Base-by-base conservation (phyloP, 345 rosid genomes). In the Bruguiera gymnorhiza region DNA sequence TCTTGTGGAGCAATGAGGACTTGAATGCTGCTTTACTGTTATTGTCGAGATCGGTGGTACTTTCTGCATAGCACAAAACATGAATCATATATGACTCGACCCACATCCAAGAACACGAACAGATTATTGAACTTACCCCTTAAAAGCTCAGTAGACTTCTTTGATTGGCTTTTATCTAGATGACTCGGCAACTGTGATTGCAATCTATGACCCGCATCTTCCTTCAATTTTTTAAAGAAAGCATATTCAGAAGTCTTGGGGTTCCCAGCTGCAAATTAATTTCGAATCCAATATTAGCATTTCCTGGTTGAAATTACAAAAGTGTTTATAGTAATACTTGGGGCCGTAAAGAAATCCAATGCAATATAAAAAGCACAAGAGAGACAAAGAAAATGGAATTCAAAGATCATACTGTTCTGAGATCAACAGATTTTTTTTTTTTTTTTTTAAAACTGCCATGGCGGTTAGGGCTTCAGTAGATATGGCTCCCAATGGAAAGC, bases 201-300 rank as follows among this genome's bases (percentile, higher is more conserved):
- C 66, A 71, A 69, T 30, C 52, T 72, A 37, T 53, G 76, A 63
- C 70, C 75, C 15, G 80, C 79, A 51, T 65, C 63, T 29, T 81
- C 85, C 80, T 88, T 88, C 30, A 89, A 66, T 75, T 88, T 87
- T 76, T 86, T 85, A 63, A 89, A 89, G 78, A 83, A 89, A 20
- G 95, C 94, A 66, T 74, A 87, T 81, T 92, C 93, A 3, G 95
- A 86, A 62, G 94, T 89, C 75, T 88, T 89, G 8, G 98, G 85
- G 51, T 76, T 84, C 78, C 70, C 64, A 63, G 81, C 96, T 87
- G 85, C 82, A 65, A 23, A 62, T 31, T 29, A 64, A 21, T 71
- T 60, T 30, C 62, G 27, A 27, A 51, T 2, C 52, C 50, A 13
- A 43, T 43, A 13, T 1, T 13, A 43, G 4, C 16, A 43, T 13